Base-by-base conservation (phyloP, 2,329 filamentous ascomycete genomes). In the Talaromyces pinophilus region DNA sequence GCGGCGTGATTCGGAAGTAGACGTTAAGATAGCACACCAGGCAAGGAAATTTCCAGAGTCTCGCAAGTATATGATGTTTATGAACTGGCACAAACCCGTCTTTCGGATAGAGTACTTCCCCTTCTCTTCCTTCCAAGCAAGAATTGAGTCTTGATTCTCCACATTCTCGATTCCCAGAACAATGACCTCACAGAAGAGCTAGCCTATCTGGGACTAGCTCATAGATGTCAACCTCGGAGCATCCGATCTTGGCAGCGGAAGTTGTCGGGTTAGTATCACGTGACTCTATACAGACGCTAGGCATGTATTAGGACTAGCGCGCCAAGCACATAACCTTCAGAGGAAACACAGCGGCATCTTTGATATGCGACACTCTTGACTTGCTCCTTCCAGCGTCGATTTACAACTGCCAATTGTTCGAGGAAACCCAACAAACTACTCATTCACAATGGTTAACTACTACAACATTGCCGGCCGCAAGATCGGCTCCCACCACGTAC, bases 391-490 rank as follows among this genome's bases (percentile, higher is more conserved):
- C n/a, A 57, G 17, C 44, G 5, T 48, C 50, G 40, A 57, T 38
- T 17, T 15, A 63, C 25, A 28, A 28, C 40, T 33, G 28, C 25
- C 62, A 54, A 64, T 59, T 50, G 52, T 48, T 50, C 22, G 28
- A 57, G 17, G 48, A 70, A 55, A 72, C 68, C 67, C 52, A 46
- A 54, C 30, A 22, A 30, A 50, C 25, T 40, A 70, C 71, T 72
- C 70, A 71, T 70, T 66, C 69, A 68, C 76, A 72, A 84, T 84
- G 82, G 82, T 84, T 72, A 81, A 78, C 70, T 80, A 82, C 74
- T 85, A 84, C 78, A 80, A 78, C 71, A 75, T 85, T 72, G 79
- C 80, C 73, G 83, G 83, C 78, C 81, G 79, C 72, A 81, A 84
- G 74, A 77, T 85, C 75, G 82, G 82, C 73, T 84, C 83, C 65